These are phyloP conservation scores for Luffa acutangula DNA, from an alignment of 306 rosid genomes.

Conservation along the genomic window DNA sequence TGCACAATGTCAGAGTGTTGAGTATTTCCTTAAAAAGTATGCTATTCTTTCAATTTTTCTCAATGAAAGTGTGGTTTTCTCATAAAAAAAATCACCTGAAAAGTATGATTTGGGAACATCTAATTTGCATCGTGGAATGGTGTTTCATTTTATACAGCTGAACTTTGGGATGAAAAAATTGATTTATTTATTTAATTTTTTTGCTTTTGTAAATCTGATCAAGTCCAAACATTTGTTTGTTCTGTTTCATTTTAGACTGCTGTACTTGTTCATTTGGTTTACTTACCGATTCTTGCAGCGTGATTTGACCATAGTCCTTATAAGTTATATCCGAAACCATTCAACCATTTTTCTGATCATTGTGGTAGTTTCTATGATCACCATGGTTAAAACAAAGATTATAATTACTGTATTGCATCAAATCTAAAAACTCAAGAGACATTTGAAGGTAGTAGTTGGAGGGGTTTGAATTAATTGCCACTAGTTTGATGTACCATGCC, in stretches of 20 bases:
- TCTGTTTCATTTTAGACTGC: neutral
- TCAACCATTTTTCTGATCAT: neutral
- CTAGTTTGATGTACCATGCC: neutral
- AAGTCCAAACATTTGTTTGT: neutral
- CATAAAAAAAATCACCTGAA: neutral
- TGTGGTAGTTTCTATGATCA: neutral
- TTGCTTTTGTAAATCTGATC: neutral
- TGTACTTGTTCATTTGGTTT: neutral
- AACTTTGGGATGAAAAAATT: neutral
- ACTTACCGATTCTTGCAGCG: neutral
- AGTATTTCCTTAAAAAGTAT: neutral
- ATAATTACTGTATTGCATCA: neutral
- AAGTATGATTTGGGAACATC: neutral
- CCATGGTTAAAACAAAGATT: neutral
- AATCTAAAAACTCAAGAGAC: neutral
- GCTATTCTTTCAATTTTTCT: too few relatives aligned
- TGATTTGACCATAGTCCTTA: neutral
- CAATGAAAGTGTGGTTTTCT: too few relatives aligned
- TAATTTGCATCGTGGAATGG: neutral
- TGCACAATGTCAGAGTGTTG: neutral
- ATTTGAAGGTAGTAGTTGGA: neutral
- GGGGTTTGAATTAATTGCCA: neutral
- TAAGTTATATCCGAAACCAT: neutral
- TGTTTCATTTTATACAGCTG: neutral
- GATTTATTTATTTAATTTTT: neutral